These are phyloP conservation scores for Mesembryanthemum crystallinum DNA, from an alignment of 148 eudicot genomes.

Conservation along the genomic window DNA sequence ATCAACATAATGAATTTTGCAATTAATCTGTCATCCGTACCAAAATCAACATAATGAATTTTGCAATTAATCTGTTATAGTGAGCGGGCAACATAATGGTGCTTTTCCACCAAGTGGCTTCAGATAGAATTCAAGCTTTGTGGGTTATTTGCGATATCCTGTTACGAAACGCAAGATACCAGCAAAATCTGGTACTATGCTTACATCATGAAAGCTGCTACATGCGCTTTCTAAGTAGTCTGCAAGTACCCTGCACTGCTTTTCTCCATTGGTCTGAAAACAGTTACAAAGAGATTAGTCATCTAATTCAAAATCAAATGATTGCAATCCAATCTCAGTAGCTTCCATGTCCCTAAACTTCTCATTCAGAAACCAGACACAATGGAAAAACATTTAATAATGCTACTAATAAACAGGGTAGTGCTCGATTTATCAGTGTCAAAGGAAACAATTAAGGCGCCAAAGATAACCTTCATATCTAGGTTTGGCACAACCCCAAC, in stretches of 20 bases:
- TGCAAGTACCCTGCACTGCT: constrained; percentile 68
- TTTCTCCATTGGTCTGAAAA: constrained; percentile 79
- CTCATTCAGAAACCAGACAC: background rate
- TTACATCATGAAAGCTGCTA: constrained; percentile 46
- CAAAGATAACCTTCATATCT: background rate
- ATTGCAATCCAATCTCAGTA: background rate
- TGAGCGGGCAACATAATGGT: no score
- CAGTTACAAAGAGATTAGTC: background rate
- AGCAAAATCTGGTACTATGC: constrained; percentile 68
- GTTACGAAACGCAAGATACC: constrained; percentile 71
- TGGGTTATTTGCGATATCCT: constrained; percentile 41
- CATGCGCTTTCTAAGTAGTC: constrained; percentile 41
- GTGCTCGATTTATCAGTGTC: background rate
- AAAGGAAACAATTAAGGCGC: background rate
- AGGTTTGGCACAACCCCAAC: background rate
- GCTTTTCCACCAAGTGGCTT: background rate
- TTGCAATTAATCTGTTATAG: no score
- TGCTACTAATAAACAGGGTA: background rate
- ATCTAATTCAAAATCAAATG: background rate
- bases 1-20: no score
- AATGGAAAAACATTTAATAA: no score
- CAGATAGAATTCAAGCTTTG: background rate
- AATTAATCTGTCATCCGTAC: no score
- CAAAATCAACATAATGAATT: no score
- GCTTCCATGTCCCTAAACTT: background rate